Conservation (phyloP, 169 alveolate species). For the Perkinsus olseni region DNA sequence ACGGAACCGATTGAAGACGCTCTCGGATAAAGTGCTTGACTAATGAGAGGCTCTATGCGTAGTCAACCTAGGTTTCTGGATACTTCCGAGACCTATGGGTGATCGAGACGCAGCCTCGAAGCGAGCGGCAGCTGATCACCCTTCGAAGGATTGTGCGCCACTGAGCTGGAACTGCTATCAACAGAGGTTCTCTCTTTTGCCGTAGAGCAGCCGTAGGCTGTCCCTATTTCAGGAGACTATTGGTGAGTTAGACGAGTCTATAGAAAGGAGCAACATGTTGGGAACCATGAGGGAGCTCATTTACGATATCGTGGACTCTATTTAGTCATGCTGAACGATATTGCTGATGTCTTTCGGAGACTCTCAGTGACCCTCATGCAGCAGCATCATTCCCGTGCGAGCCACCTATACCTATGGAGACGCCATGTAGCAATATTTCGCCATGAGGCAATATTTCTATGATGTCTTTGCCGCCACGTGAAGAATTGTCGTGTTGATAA, state of each 20-base stretch:
- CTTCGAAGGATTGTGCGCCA: neutral
- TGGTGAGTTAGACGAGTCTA: neutral
- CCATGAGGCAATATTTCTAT: too few relatives aligned
- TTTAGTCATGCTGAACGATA: too few relatives aligned
- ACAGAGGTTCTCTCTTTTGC: neutral
- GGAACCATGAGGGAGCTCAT: neutral
- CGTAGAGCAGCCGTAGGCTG: neutral
- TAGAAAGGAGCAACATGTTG: neutral
- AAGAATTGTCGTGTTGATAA: too few relatives aligned
- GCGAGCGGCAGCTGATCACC: neutral
- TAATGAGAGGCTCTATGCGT: too few relatives aligned
- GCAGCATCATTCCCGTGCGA: too few relatives aligned
- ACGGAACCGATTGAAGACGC: too few relatives aligned
- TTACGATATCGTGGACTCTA: neutral
- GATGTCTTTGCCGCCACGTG: too few relatives aligned
- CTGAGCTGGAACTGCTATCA: neutral
- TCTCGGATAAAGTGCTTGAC: too few relatives aligned
- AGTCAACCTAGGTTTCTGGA: neutral
- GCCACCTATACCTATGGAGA: too few relatives aligned
- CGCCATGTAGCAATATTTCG: too few relatives aligned
- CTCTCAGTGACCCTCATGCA: too few relatives aligned
- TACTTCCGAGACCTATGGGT: neutral
- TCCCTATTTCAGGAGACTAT: neutral
- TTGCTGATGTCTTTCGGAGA: too few relatives aligned
- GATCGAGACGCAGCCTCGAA: neutral